phyloP scores from a whole-genome alignment of 2,329 filamentous ascomycete genomes.

The Alternaria viburni region DNA sequence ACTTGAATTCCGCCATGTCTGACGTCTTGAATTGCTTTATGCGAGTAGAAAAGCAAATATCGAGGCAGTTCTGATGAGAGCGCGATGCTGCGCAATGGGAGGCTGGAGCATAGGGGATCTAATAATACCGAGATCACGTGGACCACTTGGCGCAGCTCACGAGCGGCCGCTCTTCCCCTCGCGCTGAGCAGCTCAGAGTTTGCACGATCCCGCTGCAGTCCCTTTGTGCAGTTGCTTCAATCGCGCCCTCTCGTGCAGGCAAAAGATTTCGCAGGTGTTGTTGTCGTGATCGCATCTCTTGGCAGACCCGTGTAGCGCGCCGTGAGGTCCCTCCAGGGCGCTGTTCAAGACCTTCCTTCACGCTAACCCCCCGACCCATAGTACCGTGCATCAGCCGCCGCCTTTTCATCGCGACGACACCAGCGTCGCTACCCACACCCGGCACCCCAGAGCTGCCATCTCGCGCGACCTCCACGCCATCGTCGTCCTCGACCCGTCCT shows the following conservation, averaged over 20 bases:
- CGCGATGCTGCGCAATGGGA: background rate
- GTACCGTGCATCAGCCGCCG: conserved; percentile 24
- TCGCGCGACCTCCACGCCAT: conserved; percentile 11
- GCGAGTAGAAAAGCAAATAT: conserved; percentile 4
- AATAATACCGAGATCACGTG: conserved; percentile 21
- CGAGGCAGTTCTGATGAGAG: background rate
- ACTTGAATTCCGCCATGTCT: background rate
- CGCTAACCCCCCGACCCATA: conserved; percentile 17
- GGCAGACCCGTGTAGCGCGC: conserved; percentile 13
- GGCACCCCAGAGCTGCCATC: conserved; percentile 6
- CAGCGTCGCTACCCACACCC: conserved; percentile 12
- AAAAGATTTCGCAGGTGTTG: background rate
- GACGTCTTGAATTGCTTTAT: background rate
- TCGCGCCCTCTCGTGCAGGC: conserved; percentile 10
- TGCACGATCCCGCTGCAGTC: background rate
- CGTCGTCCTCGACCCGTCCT: conserved; percentile 5
- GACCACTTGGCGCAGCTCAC: conserved; percentile 15
- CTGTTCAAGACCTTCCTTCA: conserved; percentile 19
- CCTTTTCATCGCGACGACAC: conserved; percentile 19
- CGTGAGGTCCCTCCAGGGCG: conserved; percentile 8
- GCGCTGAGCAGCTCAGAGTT: conserved; percentile 4
- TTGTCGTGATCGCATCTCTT: conserved; percentile 16
- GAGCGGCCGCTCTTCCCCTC: conserved; percentile 14
- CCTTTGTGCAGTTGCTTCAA: background rate
- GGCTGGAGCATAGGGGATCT: conserved; percentile 15